Percentiles rank a stretch among this genome's conserved stretches.
These are phyloP conservation scores for Pterocarpus santalinus DNA, from an alignment of 306 rosid genomes.

Conservation along the genomic window DNA sequence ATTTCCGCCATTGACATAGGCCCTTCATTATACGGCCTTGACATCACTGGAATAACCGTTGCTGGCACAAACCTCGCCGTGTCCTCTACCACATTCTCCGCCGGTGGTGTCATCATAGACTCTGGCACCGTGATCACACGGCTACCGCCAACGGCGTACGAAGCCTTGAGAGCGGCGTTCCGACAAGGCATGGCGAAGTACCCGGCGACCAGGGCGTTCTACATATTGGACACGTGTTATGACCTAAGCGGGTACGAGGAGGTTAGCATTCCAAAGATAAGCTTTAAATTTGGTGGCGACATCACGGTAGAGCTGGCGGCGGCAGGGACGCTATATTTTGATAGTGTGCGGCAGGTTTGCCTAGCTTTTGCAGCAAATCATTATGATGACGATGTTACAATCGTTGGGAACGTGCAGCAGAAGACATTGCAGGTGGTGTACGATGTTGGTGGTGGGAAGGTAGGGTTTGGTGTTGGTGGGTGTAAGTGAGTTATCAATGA, in stretches of 20 bases:
- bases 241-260: conserved; percentile 44
- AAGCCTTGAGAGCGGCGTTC: conserved; percentile 49
- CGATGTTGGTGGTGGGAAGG: conserved; percentile 63
- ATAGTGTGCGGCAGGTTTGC: conserved; percentile 55
- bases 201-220: conserved; percentile 34
- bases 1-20: conserved; percentile 38
- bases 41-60: conserved; percentile 54
- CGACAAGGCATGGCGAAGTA: conserved; percentile 57
- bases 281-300: conserved; percentile 52
- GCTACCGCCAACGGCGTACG: conserved; percentile 69
- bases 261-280: conserved; percentile 53
- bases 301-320: conserved; percentile 46
- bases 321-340: conserved; percentile 47
- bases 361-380: conserved; percentile 68
- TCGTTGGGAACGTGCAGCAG: conserved; percentile 84
- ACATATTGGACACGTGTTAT: conserved; percentile 76
- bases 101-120: conserved; percentile 68
- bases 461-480: conserved; percentile 69
- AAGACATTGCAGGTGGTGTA: conserved; percentile 66
- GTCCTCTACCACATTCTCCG: conserved; percentile 52
- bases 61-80: conserved; percentile 49
- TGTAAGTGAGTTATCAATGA: conserved; percentile 45
- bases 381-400: conserved; percentile 51
- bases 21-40: conserved; percentile 61
- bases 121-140: conserved; percentile 81